These are phyloP conservation scores for Blastobotrys aristatus DNA, from an alignment of 1,139 yeast species.

Conservation along the genomic window DNA sequence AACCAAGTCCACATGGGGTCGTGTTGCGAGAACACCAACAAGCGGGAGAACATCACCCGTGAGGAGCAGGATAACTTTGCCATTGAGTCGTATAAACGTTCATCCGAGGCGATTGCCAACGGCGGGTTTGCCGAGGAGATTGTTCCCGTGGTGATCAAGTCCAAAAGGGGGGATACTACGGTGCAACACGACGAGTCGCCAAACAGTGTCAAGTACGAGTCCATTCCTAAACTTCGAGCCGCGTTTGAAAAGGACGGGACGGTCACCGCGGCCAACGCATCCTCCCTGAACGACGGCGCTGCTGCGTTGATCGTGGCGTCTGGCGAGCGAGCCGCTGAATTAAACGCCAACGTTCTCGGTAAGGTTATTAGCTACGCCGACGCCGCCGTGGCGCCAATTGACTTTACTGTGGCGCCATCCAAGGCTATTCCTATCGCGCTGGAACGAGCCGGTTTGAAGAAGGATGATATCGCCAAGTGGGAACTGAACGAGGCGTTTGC, in stretches of 20 bases:
- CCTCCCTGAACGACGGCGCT: conserved; percentile 91
- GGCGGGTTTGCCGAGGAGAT: conserved; percentile 51
- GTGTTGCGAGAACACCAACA: conserved; percentile 60
- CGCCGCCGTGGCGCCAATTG: conserved; percentile 87
- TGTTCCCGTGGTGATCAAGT: conserved; percentile 50
- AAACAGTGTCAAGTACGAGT: conserved; percentile 61
- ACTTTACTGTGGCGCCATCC: conserved; percentile 91
- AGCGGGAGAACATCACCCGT: conserved; percentile 47
- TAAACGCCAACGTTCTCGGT: conserved; percentile 63
- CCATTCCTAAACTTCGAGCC: conserved; percentile 68
- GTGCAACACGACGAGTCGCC: conserved; percentile 64
- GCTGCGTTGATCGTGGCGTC: conserved; percentile 84
- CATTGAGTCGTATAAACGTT: conserved; percentile 47
- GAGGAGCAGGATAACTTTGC: conserved; percentile 56
- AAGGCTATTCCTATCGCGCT: conserved; percentile 86
- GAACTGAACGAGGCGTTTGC: conserved; percentile 94
- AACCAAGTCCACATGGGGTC: conserved; percentile 55
- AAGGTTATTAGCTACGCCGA: conserved; percentile 87
- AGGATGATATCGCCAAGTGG: conserved; percentile 54
- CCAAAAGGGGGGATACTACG: conserved; percentile 46
- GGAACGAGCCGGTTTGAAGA: conserved; percentile 45
- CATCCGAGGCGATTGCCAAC: conserved; percentile 42
- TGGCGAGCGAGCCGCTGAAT: conserved; percentile 62
- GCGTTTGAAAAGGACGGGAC: conserved; percentile 90
- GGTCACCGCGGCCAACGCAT: conserved; percentile 91